Evolutionary conservation across 495 filamentous ascomycete genomes (phyloP), one percentile per base, ranked within the genome.

Genomic region (Parmelia sp.): DNA sequence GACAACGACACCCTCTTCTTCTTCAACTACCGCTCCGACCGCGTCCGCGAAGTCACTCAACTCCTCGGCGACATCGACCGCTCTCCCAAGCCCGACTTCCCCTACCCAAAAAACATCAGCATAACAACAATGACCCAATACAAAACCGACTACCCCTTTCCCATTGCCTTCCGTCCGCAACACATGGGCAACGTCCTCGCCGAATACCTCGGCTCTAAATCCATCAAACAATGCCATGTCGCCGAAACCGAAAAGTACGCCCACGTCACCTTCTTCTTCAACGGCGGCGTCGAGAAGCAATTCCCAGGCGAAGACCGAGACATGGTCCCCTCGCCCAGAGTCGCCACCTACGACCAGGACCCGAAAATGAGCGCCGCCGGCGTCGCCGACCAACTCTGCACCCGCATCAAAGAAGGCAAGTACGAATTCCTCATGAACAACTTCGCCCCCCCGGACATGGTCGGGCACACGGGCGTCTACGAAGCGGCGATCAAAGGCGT

Each of bases 1-100:
- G 90, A 97, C 73, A 83, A 86, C 66, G 94, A 98, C 72, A 93
- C 90, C 57, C 85, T 96, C 71, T 97, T 98, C 83, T 97, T 97
- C 86, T 98, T 98, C 89, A 98, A 98, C 85, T 98, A 98, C 84
- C 93, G 94, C 69, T 97, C 94, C 44, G 94, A 98, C 73, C 92
- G 94, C 74, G 92, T 96, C 59, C 91, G 95, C 69, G 93, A 98
- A 74, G 88, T 97, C 73, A 96, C 93, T 61, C 94, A 97, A 79
- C 81, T 97, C 53, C 80, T 98, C 35, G 95, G 94, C 71, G 89
- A 87, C 73, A 85, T 91, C 70, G 95, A 98, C 79, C 88, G 89
- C 69, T 94, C 90, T 23, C 91, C 93, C 58, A 82, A 80, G 66
- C 90, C 94, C 61, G 90, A 96, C 73, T 96, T 97, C 82, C 86